These are phyloP conservation scores for Fusarium pseudoanthophilum DNA, from an alignment of 2,329 filamentous ascomycete species.

Conservation along the genomic window DNA sequence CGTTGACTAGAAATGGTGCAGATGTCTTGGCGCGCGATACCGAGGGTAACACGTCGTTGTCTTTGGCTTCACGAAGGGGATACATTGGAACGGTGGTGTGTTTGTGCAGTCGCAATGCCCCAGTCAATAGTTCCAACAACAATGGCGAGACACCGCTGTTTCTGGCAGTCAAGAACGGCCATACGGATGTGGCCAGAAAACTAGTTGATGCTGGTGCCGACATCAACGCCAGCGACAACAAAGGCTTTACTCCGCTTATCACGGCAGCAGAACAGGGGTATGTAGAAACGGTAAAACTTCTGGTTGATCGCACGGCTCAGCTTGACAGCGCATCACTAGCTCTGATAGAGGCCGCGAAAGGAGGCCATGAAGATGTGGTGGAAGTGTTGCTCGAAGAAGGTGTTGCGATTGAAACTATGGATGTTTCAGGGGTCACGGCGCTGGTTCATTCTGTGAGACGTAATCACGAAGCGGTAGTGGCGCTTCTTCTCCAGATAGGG, in stretches of 20 bases:
- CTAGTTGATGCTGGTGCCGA: neutral
- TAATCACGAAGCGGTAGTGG: neutral
- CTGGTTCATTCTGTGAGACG: neutral
- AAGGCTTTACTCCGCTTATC: neutral
- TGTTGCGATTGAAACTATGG: neutral
- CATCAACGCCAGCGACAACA: neutral
- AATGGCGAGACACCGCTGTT: neutral
- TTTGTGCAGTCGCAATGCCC: no score
- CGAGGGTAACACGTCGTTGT: no score
- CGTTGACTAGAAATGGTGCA: no score
- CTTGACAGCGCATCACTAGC: neutral
- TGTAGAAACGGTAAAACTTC: fast-evolving
- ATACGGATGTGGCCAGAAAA: neutral
- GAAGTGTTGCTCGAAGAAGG: neutral
- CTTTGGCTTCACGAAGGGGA: no score
- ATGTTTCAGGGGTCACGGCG: neutral
- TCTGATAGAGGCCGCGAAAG: neutral
- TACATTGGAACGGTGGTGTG: no score
- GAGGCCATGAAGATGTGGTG: neutral
- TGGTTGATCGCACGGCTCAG: neutral
- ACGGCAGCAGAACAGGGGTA: neutral
- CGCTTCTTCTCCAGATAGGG: neutral
- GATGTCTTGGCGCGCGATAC: no score
- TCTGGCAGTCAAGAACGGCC: fast-evolving
- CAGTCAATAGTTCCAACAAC: no score